Base-by-base conservation (phyloP, 2,329 filamentous ascomycete genomes). In the Aspergillus udagawae region DNA sequence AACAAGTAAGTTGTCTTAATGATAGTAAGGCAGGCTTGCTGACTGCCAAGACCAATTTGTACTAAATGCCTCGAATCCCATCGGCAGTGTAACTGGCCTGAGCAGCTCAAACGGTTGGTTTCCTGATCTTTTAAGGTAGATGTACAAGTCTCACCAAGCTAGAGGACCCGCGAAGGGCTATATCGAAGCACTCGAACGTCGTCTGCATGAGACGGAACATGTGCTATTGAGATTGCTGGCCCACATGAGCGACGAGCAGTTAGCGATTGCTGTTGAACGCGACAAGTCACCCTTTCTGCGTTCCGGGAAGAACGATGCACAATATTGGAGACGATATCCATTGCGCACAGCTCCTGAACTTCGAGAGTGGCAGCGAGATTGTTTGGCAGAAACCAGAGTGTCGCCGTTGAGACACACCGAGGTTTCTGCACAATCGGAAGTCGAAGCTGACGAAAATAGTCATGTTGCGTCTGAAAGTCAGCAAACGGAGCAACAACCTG, bases 141-240 rank as follows among this genome's bases (percentile, higher is more conserved):
- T 17, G 14, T 5, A 17, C 14, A 38, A 38, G 14, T 17, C 32
- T 38, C 32, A 38, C 32, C 32, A 28, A 47, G 52, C 27, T 41
- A 79, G 77, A 52, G 77, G 77, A 1, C 77, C 77, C 6, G 73
- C 76, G n/a, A 80, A 79, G 59, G 77, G 77, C 7, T 78, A 79
- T 52, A 71, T 75, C 20, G 77, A 79, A 63, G 73, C 74, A 17
- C 61, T 80, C 20, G 77, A 79, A 49, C 67, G 75, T 25, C 70
- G 77, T 41, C 69, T 80, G 1, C 69, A 72, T 48, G 72, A 77
- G 49, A 78, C 77, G 0, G 77, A 80, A 58, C 68, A 60, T 1
- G 67, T 74, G 14, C 65, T 80, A 12, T 56, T 79, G 8, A 70
- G 65, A 21, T 55, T 79, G 7, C 65, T 78, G 3, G 66, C 71